phyloP scores from a whole-genome alignment of 2,329 filamentous ascomycete species.

The Alternaria longipes region DNA sequence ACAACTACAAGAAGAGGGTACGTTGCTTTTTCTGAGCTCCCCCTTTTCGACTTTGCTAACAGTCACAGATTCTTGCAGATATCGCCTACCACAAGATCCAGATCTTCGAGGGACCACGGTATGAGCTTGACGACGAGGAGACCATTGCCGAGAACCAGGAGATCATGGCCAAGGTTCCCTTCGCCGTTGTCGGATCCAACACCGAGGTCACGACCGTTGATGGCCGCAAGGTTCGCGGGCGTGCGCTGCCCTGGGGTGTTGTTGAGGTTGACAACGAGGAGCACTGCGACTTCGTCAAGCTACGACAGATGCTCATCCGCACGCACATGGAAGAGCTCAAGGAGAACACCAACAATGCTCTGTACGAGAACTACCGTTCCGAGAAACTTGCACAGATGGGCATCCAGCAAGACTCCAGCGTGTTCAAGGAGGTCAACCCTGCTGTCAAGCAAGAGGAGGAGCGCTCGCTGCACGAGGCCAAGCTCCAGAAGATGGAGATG shows the following conservation, averaged over 20 bases:
- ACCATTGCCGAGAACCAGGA: conserved; percentile 99
- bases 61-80: conserved; percentile 84
- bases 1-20: conserved; percentile 94
- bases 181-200: conserved; percentile 97
- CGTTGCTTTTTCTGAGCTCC: conserved; percentile 52
- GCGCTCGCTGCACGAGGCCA: conserved; percentile 96
- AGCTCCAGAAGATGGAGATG: conserved; percentile 99
- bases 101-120: conserved; percentile 98
- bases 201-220: conserved; percentile 90
- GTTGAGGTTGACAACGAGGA: conserved; percentile 99
- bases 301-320: conserved; percentile 99
- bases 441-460: conserved; percentile 99
- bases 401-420: conserved; percentile 96
- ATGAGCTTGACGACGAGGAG: conserved; percentile 99
- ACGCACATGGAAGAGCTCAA: conserved; percentile 99
- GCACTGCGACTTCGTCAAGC: conserved; percentile 99
- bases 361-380: conserved; percentile 99
- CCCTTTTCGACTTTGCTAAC: conserved; percentile 20
- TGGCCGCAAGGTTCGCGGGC: conserved; percentile 93
- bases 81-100: conserved; percentile 98
- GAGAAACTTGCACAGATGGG: conserved; percentile 99
- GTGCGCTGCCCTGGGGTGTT: conserved; percentile 96
- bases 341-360: conserved; percentile 98
- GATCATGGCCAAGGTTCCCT: conserved; percentile 99
- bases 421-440: conserved; percentile 99